Conservation (phyloP, 441 rosid species). For the Gossypium davidsonii region DNA sequence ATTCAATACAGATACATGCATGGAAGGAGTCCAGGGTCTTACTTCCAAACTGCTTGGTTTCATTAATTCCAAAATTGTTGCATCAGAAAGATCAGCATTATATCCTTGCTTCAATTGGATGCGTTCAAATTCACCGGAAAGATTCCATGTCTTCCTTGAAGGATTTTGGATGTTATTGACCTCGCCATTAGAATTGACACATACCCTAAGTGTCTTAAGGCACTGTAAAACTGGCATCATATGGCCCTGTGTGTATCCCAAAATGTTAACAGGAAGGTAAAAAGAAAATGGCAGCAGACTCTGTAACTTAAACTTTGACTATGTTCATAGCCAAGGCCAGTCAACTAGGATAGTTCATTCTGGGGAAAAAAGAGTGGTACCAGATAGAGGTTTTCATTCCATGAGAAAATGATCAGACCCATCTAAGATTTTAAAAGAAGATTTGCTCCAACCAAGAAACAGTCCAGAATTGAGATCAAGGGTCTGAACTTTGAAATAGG, state of each 20-base stretch:
- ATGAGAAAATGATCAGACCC: background rate
- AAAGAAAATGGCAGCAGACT: background rate
- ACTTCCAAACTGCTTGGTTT: conserved; percentile 73
- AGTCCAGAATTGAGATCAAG: background rate
- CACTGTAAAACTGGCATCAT: conserved; percentile 72
- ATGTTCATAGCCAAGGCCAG: background rate
- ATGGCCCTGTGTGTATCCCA: conserved; percentile 50
- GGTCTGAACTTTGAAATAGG: background rate
- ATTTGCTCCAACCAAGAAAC: background rate
- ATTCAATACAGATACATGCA: background rate
- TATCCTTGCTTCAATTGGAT: conserved; percentile 58
- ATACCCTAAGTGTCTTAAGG: conserved; percentile 56
- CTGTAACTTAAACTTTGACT: background rate
- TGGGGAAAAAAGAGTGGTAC: background rate
- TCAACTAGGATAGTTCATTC: background rate
- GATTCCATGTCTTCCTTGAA: conserved; percentile 54
- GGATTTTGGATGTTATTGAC: conserved; percentile 31
- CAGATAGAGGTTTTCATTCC: background rate
- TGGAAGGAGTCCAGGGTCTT: conserved; percentile 21
- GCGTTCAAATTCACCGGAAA: conserved; percentile 35
- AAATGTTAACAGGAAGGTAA: conserved; percentile 16
- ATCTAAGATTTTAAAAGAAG: background rate
- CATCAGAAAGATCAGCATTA: conserved; percentile 52
- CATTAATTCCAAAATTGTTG: conserved; percentile 58
- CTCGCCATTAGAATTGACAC: conserved; percentile 34